These are phyloP conservation scores for Chenopodium formosanum DNA, from an alignment of 148 eudicot species.

Conservation along the genomic window DNA sequence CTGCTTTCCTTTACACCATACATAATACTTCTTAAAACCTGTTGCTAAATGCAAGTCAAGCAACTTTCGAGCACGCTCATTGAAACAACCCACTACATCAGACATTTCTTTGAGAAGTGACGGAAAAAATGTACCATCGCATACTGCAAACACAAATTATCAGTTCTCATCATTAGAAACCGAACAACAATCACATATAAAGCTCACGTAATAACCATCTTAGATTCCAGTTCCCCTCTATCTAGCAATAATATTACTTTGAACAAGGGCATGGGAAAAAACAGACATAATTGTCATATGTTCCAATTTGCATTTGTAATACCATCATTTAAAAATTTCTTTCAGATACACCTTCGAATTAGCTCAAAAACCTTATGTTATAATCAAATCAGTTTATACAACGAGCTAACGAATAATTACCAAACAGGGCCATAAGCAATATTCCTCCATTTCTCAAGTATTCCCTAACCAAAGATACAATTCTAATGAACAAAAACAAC, in stretches of 20 bases:
- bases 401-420: no score
- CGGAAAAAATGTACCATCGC: conserved; percentile 87
- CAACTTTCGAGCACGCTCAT: conserved; percentile 72
- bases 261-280: neutral
- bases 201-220: neutral
- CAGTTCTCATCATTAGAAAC: neutral
- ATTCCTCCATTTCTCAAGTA: neutral
- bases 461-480: neutral
- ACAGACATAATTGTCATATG: neutral
- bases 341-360: no score
- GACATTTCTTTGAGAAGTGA: conserved; percentile 83
- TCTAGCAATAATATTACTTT: neutral
- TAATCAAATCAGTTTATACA: no score
- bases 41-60: conserved; percentile 73
- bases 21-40: conserved; percentile 62
- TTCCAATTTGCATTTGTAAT: neutral
- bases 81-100: conserved; percentile 76
- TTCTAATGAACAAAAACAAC: neutral
- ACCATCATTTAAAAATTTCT: no score
- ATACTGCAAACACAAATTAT: conserved; percentile 45
- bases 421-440: neutral
- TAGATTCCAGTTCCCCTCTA: neutral
- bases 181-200: neutral
- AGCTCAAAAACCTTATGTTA: no score
- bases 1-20: conserved; percentile 66